Base-by-base conservation (phyloP, 2,329 filamentous ascomycete genomes). In the Penicillium sp. region DNA sequence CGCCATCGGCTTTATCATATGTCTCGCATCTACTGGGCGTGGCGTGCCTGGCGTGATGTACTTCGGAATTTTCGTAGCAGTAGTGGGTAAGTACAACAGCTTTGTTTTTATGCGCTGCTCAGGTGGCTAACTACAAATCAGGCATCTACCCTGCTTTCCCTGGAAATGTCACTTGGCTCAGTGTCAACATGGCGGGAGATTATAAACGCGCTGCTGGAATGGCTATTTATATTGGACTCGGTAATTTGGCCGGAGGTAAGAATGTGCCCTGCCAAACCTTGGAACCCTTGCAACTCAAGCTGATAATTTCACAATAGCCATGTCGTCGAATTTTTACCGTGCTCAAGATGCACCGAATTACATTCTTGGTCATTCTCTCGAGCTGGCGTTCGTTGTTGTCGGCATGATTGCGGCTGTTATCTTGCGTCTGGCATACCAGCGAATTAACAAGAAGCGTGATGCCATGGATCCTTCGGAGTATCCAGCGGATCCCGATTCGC, bases 241-340 rank as follows among this genome's bases (percentile, higher is more conserved):
- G 85, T 0, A 88, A 87, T 47, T 54, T 76, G 38, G 65, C 69
- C 13, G 73, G 73, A 50, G 71, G 71, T 73, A 61, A 27, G 55
- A 48, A 44, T 32, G n/a, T 11, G 2, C 39, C 32, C 18, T 21
- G 9, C 27, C 27, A 48, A 3, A 14, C 9, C 13, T 42, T 50
- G 7, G 46, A 51, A 50, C 10, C 9, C 13, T 42, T 50, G 7
- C 45, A 51, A 50, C 10, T 10, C 27, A 34, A 16, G 54, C 48
- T 47, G 43, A 52, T 22, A 1, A 1, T n/a, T 40, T 21, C 8
- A 43, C 56, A 14, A 56, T 54, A 73, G 87, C 86, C 1, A 88
- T 89, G 81, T 84, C 86, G 0, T 86, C 85, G 5, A 90, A 90
- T 63, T 89, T 90, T 62, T 90, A 90, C 62, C 80, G 86, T 10